Base-by-base conservation (phyloP, 2,329 filamentous ascomycete genomes). In the Neopestalotiopsis sp. region DNA sequence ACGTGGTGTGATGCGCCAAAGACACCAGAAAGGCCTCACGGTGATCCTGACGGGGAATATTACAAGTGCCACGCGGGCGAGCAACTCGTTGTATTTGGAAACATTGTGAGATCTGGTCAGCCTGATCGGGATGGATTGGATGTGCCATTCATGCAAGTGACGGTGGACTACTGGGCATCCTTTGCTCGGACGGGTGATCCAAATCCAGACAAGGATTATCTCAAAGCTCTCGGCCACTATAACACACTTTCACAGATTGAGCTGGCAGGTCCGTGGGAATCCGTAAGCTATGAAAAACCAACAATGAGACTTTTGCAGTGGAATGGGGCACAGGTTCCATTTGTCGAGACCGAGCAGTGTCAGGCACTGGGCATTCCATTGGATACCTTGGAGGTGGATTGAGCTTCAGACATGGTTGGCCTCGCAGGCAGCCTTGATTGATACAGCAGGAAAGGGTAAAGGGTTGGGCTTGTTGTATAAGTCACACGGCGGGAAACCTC, bases 1-100 rank as follows among this genome's bases (percentile, higher is more conserved):
- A 1, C 57, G 57, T 59, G 57, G 57, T 59, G 57, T 24, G 28
- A 59, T 24, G 57, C 57, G 57, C 57, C 57, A 10, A 13, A 34
- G 20, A 59, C 57, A 9, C 30, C 20, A 14, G 30, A 2, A 13
- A 28, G 10, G 20, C 57, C 57, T 10, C 57, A 59, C 57, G 57
- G 57, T 14, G 57, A 59, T 28, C 57, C 57, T 6, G 57, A 59
- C 20, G 57, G 57, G 14, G 57, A 30, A 24, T 59, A 59, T 24
- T 59, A 28, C 30, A 59, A 59, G 30, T 59, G 57, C 57, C 57
- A 59, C 17, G 57, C 57, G 30, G 57, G 57, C 57, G 57, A 59
- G 57, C 57, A 59, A 12, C 24, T 34, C n/a, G 30, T 59, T 17
- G 57, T 59, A 10, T 59, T 59, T 13, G 57, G 57, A 9, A 59